Conservation (phyloP, 805 yeast species). For the Tetrapisispora iriomotensis region DNA sequence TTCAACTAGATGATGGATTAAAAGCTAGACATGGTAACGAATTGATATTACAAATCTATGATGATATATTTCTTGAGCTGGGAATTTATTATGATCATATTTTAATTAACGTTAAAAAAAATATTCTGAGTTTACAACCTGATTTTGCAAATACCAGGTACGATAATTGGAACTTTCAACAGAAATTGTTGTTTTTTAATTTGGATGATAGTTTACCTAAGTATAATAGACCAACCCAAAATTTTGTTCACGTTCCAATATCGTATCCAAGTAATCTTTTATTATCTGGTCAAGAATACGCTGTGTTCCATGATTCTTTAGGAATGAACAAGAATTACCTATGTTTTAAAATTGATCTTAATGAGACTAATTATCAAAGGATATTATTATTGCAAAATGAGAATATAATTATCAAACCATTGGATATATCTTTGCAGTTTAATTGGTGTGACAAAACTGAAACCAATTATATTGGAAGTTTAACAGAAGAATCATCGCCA, state of each 20-base stretch:
- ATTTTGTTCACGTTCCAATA: constrained; percentile 15
- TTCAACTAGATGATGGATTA: not conserved
- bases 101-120: constrained; percentile 3
- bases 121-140: constrained; percentile 10
- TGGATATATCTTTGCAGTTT: not conserved
- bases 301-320: not conserved
- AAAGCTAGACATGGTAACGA: not conserved
- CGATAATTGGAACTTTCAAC: constrained; percentile 10
- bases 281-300: not conserved
- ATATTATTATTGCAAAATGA: not conserved
- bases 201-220: constrained; percentile 6
- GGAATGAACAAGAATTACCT: not conserved
- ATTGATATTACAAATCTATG: not conserved
- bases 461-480: constrained; percentile 1
- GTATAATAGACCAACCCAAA: constrained; percentile 10
- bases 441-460: constrained; percentile 2
- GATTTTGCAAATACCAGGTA: constrained; percentile 4
- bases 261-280: constrained; percentile 10
- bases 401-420: not conserved
- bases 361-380: not conserved
- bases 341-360: not conserved
- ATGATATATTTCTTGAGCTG: not conserved
- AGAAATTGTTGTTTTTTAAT: constrained; percentile 10
- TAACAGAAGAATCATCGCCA: constrained; percentile 1
- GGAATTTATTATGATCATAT: not conserved